Base-by-base conservation (phyloP, 2,329 filamentous ascomycete species). In the Hypoxylon sp. region DNA sequence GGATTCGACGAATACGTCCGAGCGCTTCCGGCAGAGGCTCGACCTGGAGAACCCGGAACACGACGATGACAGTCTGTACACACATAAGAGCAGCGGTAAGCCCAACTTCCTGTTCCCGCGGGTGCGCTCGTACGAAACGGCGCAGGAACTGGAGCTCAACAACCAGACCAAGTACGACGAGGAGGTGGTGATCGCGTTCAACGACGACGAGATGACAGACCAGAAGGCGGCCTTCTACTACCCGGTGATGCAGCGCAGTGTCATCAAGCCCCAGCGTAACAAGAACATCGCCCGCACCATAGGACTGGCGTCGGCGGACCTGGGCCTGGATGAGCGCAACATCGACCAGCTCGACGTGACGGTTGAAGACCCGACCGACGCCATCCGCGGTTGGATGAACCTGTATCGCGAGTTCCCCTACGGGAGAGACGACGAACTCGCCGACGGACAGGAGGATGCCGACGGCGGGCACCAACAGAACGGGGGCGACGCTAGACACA, bases 161-260 rank as follows among this genome's bases (percentile, higher is more conserved):
- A 80, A 84, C 68, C 71, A 79, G 33, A 82, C 79, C 50, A 88
- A 88, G 73, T 89, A 88, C 70, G 78, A 83, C 62, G 81, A 88
- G 60, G 86, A 89, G 72, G 77, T 89, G 27, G 79, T 88, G 54
- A 74, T 89, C 23, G 79, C 83, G 2, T 81, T 82, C 67, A 80
- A 84, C 65, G 81, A 85, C 60, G 81, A 83, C 60, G 80, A 68
- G 17, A 69, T 66, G 41, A 58, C 74, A 45, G 71, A 75, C 46
- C 79, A 84, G 62, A 84, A 83, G 70, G 86, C 81, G 5, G 83
- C 82, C 10, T 88, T 87, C 72, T 89, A 88, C 73, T 89, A 89
- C 66, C 87, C 87, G 3, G 80, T 89, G 61, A 83, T 89, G 74
- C 85, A 88, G 72, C 83, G 84, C 50, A 84, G 81, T 42, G 79